These are phyloP conservation scores for Abelmoschus esculentus DNA, from an alignment of 345 rosid species.

Conservation along the genomic window DNA sequence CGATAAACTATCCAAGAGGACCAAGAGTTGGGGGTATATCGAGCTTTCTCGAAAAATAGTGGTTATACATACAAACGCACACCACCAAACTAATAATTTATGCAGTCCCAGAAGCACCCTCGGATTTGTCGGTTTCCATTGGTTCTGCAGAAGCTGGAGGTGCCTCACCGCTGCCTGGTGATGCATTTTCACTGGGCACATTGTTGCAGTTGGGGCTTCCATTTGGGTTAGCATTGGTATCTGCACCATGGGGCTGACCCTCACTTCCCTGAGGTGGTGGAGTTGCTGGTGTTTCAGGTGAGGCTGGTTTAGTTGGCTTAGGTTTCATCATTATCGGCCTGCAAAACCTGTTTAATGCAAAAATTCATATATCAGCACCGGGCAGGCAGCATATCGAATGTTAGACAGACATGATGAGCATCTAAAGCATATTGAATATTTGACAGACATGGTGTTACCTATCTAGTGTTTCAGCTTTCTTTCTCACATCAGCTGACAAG, in stretches of 20 bases:
- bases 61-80: slow-evolving; percentile 16
- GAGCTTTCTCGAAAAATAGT: not conserved
- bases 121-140: slow-evolving; percentile 67
- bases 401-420: too few relatives aligned
- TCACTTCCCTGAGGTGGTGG: slow-evolving; percentile 43
- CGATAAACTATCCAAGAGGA: too few relatives aligned
- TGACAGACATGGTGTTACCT: slow-evolving; percentile 9
- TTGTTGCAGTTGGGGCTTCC: slow-evolving; percentile 3
- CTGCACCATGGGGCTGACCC: slow-evolving; percentile 26
- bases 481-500: slow-evolving; percentile 65
- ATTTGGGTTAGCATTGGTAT: not conserved
- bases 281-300: not conserved
- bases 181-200: slow-evolving; percentile 15
- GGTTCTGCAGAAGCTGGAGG: slow-evolving; percentile 48
- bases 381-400: too few relatives aligned
- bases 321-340: not conserved
- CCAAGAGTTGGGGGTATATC: slow-evolving; percentile 9
- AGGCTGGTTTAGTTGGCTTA: not conserved
- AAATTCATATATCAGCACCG: not conserved
- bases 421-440: too few relatives aligned
- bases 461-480: slow-evolving; percentile 72
- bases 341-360: slow-evolving; percentile 27
- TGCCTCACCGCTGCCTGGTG: slow-evolving; percentile 29
- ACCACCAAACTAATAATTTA: slow-evolving; percentile 11
- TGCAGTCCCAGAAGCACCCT: slow-evolving; percentile 25